These are phyloP conservation scores for Hymenoscyphus fructigenus DNA, from an alignment of 2,329 filamentous ascomycete genomes.

Conservation along the genomic window DNA sequence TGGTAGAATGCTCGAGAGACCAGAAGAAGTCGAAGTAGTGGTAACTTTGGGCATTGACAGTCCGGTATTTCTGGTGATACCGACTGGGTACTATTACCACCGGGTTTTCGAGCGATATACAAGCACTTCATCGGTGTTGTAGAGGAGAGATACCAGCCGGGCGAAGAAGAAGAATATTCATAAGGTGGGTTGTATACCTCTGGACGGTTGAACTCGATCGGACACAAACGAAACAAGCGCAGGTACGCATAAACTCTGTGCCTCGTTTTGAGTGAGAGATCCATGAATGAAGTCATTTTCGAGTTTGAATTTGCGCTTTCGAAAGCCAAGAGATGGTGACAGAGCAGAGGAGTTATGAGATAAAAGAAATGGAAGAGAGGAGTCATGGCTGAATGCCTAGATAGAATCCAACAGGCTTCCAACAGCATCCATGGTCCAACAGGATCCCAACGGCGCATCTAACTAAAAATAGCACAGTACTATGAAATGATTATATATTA, in stretches of 20 bases:
- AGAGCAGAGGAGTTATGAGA: neutral
- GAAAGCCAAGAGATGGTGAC: neutral
- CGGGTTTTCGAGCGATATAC: neutral
- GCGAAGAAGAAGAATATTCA: neutral
- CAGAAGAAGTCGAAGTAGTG: neutral
- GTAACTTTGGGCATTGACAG: conserved; percentile 6
- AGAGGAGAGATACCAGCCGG: neutral
- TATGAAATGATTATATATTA: no score
- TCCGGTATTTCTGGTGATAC: neutral
- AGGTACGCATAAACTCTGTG: conserved; percentile 4
- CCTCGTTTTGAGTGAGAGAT: conserved; percentile 4
- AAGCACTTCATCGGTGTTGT: neutral
- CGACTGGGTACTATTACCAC: neutral
- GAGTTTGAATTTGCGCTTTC: neutral
- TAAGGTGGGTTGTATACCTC: neutral
- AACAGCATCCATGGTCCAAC: neutral
- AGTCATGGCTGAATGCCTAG: neutral
- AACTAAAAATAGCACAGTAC: neutral
- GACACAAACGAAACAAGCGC: conserved; percentile 1
- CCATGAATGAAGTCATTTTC: neutral
- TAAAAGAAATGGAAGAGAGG: neutral
- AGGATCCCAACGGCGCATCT: neutral
- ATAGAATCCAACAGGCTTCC: neutral
- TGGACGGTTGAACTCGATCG: conserved; percentile 2
- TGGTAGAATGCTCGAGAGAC: neutral